Base-by-base conservation (phyloP, 441 rosid species). In the Corymbia citriodora region DNA sequence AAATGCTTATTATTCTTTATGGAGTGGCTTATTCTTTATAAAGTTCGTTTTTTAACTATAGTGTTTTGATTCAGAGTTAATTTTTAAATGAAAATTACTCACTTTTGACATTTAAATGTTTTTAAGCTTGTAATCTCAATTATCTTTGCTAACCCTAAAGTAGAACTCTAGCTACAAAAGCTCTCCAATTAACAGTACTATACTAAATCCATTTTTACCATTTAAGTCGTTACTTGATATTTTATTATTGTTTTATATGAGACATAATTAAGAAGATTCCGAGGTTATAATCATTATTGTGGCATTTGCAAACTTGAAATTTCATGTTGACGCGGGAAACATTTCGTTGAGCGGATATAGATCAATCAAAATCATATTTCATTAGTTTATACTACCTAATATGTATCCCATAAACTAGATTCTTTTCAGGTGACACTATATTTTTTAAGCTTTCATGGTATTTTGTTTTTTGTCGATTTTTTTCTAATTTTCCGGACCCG, bases 251-350 rank as follows among this genome's bases (percentile, higher is more conserved):
- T 59, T 59, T 59, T 59, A 59, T 23, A 17, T 59, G 0, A 59
- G n/a, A 59, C 0, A 1, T 59, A 59, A 59, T 25, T 59, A 59
- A 1, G 3, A 59, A 59, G 65, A 59, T 59, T 25, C 1, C 2
- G 14, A 25, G 3, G 1, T 2, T 18, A 29, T 63, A 63, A 63
- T 63, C 72, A 29, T 63, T 63, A 7, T 29, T 63, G 18, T 2
- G 0, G 4, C n/a, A 1, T 3, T 63, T 3, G 36, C 29, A 1
- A 63, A 29, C 9, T 63, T 2, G 1, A 63, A 63, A 63, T 63
- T 14, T 29, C 15, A 53, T 11, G 2, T 79, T 14, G n/a, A 79
- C 17, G 45, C 27, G 10, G 48, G 85, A 45, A 74, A 45, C 52
- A 40, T 40, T 12, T 79, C 40, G 23, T 45, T 23, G 50, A 40